Conservation (phyloP, 805 yeast genomes). For the Huiozyma sinensis region DNA sequence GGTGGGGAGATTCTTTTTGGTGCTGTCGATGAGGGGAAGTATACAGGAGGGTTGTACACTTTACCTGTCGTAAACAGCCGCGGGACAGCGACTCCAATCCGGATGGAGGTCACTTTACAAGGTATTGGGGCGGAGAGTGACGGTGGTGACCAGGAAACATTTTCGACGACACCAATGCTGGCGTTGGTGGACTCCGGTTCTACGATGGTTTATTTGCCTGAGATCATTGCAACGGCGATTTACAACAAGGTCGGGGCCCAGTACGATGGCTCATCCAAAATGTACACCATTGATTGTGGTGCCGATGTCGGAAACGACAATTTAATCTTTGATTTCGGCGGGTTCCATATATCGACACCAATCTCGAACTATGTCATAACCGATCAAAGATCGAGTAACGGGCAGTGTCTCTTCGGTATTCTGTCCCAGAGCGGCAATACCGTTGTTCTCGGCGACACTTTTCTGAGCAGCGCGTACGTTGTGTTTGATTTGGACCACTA, state of each 20-base stretch:
- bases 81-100: conserved; percentile 13
- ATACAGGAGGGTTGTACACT: conserved; percentile 39
- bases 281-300: conserved; percentile 38
- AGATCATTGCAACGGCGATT: conserved; percentile 15
- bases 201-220: conserved; percentile 40
- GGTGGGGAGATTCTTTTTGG: conserved; percentile 60
- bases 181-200: conserved; percentile 50
- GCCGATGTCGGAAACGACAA: conserved; percentile 12
- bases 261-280: conserved; percentile 31
- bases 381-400: conserved; percentile 10
- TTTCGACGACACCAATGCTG: conserved; percentile 17
- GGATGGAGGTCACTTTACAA: conserved; percentile 23
- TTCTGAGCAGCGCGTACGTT: conserved; percentile 48
- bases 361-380: conserved; percentile 25
- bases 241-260: conserved; percentile 35
- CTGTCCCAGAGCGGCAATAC: conserved; percentile 13
- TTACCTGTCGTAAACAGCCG: conserved; percentile 39
- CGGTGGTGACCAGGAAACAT: conserved; percentile 11
- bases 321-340: conserved; percentile 46
- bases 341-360: conserved; percentile 43
- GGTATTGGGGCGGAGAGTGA: conserved; percentile 25
- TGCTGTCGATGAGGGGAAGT: conserved; percentile 57
- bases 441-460: conserved; percentile 44
- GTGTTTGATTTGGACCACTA: conserved; percentile 53
- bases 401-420: conserved; percentile 38